A percentile compares a stretch with the other conserved stretches of the same genome.
These are phyloP conservation scores for Excoecaria agallocha DNA, from an alignment of 345 rosid species.

Conservation along the genomic window DNA sequence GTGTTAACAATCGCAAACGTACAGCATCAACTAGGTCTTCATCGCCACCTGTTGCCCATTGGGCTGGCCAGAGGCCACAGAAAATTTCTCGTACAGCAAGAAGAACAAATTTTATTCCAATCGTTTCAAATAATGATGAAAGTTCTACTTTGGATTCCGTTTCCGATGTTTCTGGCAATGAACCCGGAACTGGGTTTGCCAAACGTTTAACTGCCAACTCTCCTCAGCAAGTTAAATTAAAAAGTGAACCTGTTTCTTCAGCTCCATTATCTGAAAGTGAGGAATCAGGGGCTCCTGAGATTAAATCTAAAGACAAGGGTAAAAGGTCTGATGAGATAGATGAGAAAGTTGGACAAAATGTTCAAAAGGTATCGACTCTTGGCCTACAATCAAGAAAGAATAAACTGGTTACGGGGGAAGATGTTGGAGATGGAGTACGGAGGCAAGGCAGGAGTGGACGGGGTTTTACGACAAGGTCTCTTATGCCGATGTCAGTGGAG, in stretches of 20 bases:
- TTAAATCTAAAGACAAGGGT: conserved; percentile 64
- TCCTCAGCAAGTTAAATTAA: conserved; percentile 72
- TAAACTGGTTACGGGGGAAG: conserved; percentile 62
- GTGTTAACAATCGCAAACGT: conserved; percentile 72
- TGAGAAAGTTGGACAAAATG: conserved; percentile 60
- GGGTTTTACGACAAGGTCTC: conserved; percentile 58
- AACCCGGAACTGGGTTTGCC: conserved; percentile 58
- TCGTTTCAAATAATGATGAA: conserved; percentile 69
- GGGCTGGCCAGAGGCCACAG: conserved; percentile 85
- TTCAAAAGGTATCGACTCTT: conserved; percentile 58
- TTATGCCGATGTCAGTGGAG: conserved; percentile 53
- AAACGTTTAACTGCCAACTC: conserved; percentile 61
- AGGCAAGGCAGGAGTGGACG: conserved; percentile 90
- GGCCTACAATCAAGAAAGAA: conserved; percentile 69
- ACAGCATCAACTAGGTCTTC: conserved; percentile 60
- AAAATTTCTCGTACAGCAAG: conserved; percentile 84
- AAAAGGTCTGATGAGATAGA: conserved; percentile 73
- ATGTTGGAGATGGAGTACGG: conserved; percentile 68
- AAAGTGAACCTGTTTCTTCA: conserved; percentile 67
- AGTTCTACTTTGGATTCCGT: conserved; percentile 52
- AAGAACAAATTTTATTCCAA: conserved; percentile 74
- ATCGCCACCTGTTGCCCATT: conserved; percentile 80
- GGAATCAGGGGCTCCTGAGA: conserved; percentile 77
- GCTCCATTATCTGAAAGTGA: conserved; percentile 88
- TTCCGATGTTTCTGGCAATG: conserved; percentile 66